phyloP scores from a whole-genome alignment of 2,329 filamentous ascomycete species.

The Zelopaecilomyces penicillatus region DNA sequence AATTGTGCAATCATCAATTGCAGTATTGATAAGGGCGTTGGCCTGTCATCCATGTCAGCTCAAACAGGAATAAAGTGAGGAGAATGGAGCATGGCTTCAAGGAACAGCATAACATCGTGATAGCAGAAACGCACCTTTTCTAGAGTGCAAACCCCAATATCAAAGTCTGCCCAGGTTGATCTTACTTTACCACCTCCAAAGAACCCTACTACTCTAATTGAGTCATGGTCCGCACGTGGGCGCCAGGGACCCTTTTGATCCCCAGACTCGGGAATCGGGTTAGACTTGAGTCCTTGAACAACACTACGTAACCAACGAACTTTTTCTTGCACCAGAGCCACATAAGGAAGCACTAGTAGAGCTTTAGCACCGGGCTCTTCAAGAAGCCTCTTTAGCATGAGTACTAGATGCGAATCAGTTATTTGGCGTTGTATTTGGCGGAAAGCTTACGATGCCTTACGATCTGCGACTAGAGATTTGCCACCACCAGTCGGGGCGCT shows the following conservation, averaged over 20 bases:
- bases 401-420: constrained; percentile 32
- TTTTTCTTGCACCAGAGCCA: constrained; percentile 74
- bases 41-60: constrained; percentile 38
- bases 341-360: constrained; percentile 66
- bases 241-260: constrained; percentile 39
- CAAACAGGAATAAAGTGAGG: constrained; percentile 2
- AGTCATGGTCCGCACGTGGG: constrained; percentile 46
- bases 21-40: constrained; percentile 63
- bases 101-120: not conserved
- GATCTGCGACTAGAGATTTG: constrained; percentile 64
- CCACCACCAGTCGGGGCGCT: constrained; percentile 71
- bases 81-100: too few relatives aligned
- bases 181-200: constrained; percentile 65
- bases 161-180: constrained; percentile 63
- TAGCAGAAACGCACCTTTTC: constrained; percentile 48
- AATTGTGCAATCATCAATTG: constrained; percentile 62
- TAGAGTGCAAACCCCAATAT: constrained; percentile 71
- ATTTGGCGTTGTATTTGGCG: not conserved
- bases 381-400: constrained; percentile 66
- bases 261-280: constrained; percentile 18
- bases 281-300: constrained; percentile 48
- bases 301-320: constrained; percentile 63
- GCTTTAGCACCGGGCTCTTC: constrained; percentile 56
- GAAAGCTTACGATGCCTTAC: constrained; percentile 20
- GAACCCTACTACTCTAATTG: constrained; percentile 60